These are phyloP conservation scores for Aegle marmelos DNA, from an alignment of 345 rosid genomes.

Conservation along the genomic window DNA sequence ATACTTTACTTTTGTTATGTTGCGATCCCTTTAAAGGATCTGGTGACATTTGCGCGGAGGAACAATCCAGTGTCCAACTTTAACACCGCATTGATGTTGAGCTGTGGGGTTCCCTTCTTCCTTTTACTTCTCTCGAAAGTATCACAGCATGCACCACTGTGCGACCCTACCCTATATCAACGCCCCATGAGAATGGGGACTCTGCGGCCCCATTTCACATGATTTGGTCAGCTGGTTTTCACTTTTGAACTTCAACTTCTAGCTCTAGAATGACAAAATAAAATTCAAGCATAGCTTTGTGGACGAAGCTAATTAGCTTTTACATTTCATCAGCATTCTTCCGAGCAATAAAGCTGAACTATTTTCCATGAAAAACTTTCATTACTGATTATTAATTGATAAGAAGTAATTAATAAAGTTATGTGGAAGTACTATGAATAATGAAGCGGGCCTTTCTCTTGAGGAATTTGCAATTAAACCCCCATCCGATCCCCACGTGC, in stretches of 20 bases:
- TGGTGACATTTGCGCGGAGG: slow-evolving; percentile 33
- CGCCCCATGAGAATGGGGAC: slow-evolving; percentile 23
- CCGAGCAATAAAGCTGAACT: neutral
- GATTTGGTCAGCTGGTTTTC: slow-evolving; percentile 20
- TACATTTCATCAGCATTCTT: neutral
- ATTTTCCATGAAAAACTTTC: too few species aligned
- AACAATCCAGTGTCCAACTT: slow-evolving; percentile 38
- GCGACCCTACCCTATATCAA: slow-evolving; percentile 18
- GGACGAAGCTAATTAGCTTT: neutral
- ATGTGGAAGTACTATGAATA: too few species aligned
- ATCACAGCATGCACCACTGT: slow-evolving; percentile 23
- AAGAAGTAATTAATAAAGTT: too few species aligned
- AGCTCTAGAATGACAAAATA: neutral
- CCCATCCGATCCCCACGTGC: too few species aligned
- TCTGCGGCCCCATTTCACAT: slow-evolving; percentile 26
- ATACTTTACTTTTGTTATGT: neutral
- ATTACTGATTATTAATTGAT: too few species aligned
- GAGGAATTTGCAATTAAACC: too few species aligned
- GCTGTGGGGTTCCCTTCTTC: slow-evolving; percentile 6
- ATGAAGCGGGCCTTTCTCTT: too few species aligned
- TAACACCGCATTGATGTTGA: slow-evolving; percentile 28
- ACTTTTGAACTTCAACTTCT: slow-evolving; percentile 3
- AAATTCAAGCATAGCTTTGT: neutral
- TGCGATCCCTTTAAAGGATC: neutral
- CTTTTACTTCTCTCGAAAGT: slow-evolving; percentile 3